Conservation (phyloP, 2,329 filamentous ascomycete species). For the Trichoderma citrinoviride region DNA sequence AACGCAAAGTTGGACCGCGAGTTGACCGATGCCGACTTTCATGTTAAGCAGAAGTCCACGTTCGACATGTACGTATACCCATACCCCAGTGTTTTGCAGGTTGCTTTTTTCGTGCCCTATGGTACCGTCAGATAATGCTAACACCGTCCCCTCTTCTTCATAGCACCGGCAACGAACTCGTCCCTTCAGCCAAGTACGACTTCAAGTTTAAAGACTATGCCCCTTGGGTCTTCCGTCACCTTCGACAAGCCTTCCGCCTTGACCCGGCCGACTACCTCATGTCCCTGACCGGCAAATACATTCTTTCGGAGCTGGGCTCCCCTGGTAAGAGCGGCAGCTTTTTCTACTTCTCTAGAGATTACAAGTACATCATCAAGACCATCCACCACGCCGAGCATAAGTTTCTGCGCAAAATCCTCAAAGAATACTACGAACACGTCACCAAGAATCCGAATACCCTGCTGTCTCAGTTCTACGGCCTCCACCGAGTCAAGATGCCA, state of each 20-base stretch:
- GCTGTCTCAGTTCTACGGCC: slow-evolving; percentile 94
- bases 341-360: slow-evolving; percentile 98
- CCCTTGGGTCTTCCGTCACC: slow-evolving; percentile 96
- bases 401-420: slow-evolving; percentile 77
- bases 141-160: not conserved
- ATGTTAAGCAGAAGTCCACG: slow-evolving; percentile 93
- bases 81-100: not conserved
- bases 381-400: slow-evolving; percentile 95
- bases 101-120: not conserved
- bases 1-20: slow-evolving; percentile 95
- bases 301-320: slow-evolving; percentile 92
- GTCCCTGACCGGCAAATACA: slow-evolving; percentile 97
- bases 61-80: slow-evolving; percentile 80
- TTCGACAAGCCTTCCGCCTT: slow-evolving; percentile 81
- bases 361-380: slow-evolving; percentile 99
- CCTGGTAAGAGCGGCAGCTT: slow-evolving; percentile 98
- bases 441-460: slow-evolving; percentile 92
- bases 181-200: slow-evolving; percentile 97
- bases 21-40: slow-evolving; percentile 87
- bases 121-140: not conserved
- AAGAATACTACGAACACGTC: slow-evolving; percentile 92
- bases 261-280: slow-evolving; percentile 98
- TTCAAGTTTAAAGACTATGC: slow-evolving; percentile 99
- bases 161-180: slow-evolving; percentile 92
- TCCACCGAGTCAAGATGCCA: slow-evolving; percentile 96